A percentile compares a stretch with the other conserved stretches of the same genome.
Conservation (phyloP, 2,329 filamentous ascomycete genomes). For the Aureobasidium zeae region DNA sequence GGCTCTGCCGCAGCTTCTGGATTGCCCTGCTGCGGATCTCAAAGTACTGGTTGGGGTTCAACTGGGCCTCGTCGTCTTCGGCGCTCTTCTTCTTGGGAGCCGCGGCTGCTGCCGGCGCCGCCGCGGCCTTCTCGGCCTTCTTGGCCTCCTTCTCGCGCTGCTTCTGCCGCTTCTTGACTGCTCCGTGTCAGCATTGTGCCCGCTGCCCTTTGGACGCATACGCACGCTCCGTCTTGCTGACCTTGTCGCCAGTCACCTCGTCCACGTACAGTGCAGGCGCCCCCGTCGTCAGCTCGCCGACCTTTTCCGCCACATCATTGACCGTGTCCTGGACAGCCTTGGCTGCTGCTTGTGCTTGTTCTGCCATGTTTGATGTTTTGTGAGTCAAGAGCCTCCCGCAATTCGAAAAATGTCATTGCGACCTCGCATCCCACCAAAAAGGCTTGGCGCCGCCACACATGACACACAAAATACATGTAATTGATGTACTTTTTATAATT, state of each 20-base stretch:
- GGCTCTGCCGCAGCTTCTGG: conserved; percentile 63
- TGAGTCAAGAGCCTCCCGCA: neutral
- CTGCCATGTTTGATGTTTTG: conserved; percentile 23
- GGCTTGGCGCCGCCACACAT: no score
- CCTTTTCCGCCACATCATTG: conserved; percentile 27
- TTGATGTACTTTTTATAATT: no score
- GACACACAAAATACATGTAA: no score
- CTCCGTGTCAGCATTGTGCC: conserved; percentile 23
- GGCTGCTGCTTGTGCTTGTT: conserved; percentile 29
- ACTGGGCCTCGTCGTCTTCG: conserved; percentile 59
- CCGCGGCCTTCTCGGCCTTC: conserved; percentile 77
- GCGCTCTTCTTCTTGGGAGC: conserved; percentile 51
- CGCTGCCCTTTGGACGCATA: conserved; percentile 16
- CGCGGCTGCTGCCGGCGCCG: conserved; percentile 48
- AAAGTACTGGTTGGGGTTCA: conserved; percentile 83
- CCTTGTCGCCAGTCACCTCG: conserved; percentile 81
- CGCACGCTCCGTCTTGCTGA: conserved; percentile 41
- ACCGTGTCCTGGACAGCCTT: conserved; percentile 31
- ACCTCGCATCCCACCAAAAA: neutral
- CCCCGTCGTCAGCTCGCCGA: conserved; percentile 27
- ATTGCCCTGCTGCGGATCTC: conserved; percentile 84
- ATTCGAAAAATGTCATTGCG: conserved; percentile 9
- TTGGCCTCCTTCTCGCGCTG: conserved; percentile 74
- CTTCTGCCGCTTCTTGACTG: conserved; percentile 90
- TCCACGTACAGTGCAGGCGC: conserved; percentile 64